phyloP scores from a whole-genome alignment of 1,139 yeast species.

The Yamadazyma spencermartinsiae region DNA sequence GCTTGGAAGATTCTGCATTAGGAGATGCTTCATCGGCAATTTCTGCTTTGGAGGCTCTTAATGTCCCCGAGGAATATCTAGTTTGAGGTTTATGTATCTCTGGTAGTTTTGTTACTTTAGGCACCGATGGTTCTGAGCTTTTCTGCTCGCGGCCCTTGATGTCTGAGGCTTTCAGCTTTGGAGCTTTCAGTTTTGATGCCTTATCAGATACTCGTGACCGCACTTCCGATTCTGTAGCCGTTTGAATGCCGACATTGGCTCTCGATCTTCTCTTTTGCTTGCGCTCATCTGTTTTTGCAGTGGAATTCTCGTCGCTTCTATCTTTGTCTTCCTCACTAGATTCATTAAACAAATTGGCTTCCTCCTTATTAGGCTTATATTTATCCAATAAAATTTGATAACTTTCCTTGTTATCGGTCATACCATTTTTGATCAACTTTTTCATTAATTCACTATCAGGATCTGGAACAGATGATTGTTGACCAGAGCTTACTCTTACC shows the following conservation, averaged over 20 bases:
- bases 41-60: background rate
- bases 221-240: too few species aligned
- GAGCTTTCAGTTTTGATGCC: too few species aligned
- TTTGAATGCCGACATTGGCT: slow-evolving; percentile 21
- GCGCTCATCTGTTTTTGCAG: slow-evolving; percentile 7
- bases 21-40: background rate
- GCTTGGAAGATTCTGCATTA: background rate
- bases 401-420: slow-evolving; percentile 22
- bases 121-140: background rate
- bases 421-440: slow-evolving; percentile 29
- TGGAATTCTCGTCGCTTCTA: background rate
- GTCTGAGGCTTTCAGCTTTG: background rate
- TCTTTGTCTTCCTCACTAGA: slow-evolving; percentile 23
- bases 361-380: slow-evolving; percentile 17
- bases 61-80: background rate
- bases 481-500: background rate
- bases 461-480: background rate
- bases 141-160: background rate
- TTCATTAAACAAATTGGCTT: slow-evolving; percentile 14
- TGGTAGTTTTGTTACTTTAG: background rate
- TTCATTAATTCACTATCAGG: slow-evolving; percentile 28
- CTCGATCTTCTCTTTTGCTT: slow-evolving; percentile 28
- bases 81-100: slow-evolving; percentile 2
- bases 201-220: too few species aligned
- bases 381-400: slow-evolving; percentile 27